Evolutionary conservation across 768 basidiomycete species (phyloP), one percentile per base, ranked within the genome.

Genomic region (Rhodotorula babjevae): DNA sequence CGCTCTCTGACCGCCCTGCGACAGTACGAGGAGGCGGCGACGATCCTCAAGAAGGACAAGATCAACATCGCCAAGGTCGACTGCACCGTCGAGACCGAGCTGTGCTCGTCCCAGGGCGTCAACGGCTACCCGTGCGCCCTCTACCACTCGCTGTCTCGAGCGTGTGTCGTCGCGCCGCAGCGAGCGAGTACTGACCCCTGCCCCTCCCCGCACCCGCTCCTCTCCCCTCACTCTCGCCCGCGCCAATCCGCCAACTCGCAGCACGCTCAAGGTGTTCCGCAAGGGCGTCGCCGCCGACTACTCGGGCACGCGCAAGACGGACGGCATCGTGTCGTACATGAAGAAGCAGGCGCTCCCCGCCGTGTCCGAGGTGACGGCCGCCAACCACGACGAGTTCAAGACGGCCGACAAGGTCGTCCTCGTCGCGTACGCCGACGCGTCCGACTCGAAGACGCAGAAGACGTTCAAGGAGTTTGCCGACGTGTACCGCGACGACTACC

Each of bases 41-140:
- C 94, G 19, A 84, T 87, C 49, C 88, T 99, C 81, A 96, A 95
- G 84, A 89, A 89, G 75, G 90, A 88, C 81, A 85, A 85, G 81
- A 92, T 99, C 83, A 90, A 90, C 81, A 82, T 99, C 65, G 93
- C 93, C 76, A 95, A 97, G 80, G 94, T 98, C 63, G 93, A 98
- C 84, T 98, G 95, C 81, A 95, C 96, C 58, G 93, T 91, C 74
- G 85, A 98, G 79, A 87, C 89, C 36, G 93, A 95, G 65, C 86
- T 99, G 44, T 99, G 96, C 83, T 88, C 91, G 80, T 78, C 85
- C 62, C 88, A 93, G 69, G 93, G 90, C 55, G 86, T 99, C 57
- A 87, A 89, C 81, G 95, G 95, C 25, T 99, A 99, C 84, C 93
- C 93, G 93, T 93, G 78, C 78, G 92, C 84, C 12, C 12, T 60